phyloP scores from a whole-genome alignment of 331 rosid genomes.

The Pyracantha coccinea region DNA sequence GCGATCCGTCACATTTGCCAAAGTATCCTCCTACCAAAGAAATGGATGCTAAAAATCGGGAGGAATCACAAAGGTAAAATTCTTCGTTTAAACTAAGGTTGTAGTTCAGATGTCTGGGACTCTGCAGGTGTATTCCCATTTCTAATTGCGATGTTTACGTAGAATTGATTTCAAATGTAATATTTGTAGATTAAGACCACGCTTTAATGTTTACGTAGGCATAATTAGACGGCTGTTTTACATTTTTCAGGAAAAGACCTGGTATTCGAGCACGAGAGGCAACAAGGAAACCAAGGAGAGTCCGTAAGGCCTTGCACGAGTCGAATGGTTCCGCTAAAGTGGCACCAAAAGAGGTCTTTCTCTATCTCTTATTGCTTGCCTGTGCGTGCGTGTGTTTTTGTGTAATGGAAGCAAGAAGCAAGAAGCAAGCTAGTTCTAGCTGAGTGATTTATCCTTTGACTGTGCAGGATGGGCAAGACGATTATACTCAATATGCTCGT shows the following conservation, averaged over 20 bases:
- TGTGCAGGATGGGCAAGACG: slow-evolving; percentile 36
- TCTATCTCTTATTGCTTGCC: not conserved
- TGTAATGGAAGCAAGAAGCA: not conserved
- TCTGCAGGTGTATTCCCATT: not conserved
- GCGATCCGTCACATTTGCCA: slow-evolving; percentile 78
- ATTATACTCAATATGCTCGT: slow-evolving; percentile 11
- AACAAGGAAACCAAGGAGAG: slow-evolving; percentile 50
- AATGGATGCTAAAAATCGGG: slow-evolving; percentile 75
- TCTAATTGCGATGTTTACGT: too few relatives aligned
- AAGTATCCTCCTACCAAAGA: slow-evolving; percentile 91
- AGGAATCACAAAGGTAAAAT: slow-evolving; percentile 49
- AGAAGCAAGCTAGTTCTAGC: not conserved
- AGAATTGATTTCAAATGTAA: not conserved
- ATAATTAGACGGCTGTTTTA: not conserved
- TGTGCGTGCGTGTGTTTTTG: not conserved
- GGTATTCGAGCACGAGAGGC: slow-evolving; percentile 34
- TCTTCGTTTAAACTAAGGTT: not conserved
- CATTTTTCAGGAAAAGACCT: slow-evolving; percentile 45
- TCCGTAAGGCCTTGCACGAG: slow-evolving; percentile 40
- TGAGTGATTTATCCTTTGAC: not conserved
- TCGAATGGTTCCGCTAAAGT: slow-evolving; percentile 20
- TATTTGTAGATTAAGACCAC: not conserved
- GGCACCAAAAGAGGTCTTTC: slow-evolving; percentile 48
- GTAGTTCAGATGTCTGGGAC: not conserved
- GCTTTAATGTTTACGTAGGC: not conserved